These are phyloP conservation scores for Ampelocalamus luodianensis DNA, from an alignment of 176 grass and related monocot genomes.

Conservation along the genomic window DNA sequence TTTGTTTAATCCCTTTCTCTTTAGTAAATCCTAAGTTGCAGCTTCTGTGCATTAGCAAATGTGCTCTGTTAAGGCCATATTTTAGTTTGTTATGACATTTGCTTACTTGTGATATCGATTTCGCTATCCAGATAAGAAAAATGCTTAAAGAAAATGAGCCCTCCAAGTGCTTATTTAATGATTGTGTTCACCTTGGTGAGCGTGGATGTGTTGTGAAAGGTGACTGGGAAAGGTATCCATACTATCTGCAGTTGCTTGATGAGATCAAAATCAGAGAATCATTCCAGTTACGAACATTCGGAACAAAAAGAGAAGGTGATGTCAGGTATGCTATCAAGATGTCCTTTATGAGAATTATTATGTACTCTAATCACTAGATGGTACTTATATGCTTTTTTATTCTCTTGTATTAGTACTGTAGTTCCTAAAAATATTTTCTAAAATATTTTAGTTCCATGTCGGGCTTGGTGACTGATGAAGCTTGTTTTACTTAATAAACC, in stretches of 20 bases:
- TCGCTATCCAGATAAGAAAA: slow-evolving; percentile 71
- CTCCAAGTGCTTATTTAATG: too few species aligned
- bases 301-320: slow-evolving; percentile 91
- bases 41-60: neutral
- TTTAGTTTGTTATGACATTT: slow-evolving; percentile 15
- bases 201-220: slow-evolving; percentile 81
- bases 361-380: neutral
- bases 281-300: slow-evolving; percentile 88
- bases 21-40: slow-evolving; percentile 18
- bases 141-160: slow-evolving; percentile 68
- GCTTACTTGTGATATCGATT: slow-evolving; percentile 27
- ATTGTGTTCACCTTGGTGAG: slow-evolving; percentile 92
- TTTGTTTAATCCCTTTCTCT: neutral
- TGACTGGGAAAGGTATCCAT: slow-evolving; percentile 96
- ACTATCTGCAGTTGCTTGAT: slow-evolving; percentile 96
- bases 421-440: slow-evolving; percentile 27
- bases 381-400: slow-evolving; percentile 1
- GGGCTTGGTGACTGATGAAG: slow-evolving; percentile 2
- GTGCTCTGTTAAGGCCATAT: neutral
- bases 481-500: slow-evolving; percentile 7
- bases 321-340: slow-evolving; percentile 60
- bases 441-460: neutral
- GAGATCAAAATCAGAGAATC: slow-evolving; percentile 96
- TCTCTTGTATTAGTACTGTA: neutral
- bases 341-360: slow-evolving; percentile 14